Conservation (phyloP, 2,329 filamentous ascomycete species). For the Epichloe amarillans region DNA sequence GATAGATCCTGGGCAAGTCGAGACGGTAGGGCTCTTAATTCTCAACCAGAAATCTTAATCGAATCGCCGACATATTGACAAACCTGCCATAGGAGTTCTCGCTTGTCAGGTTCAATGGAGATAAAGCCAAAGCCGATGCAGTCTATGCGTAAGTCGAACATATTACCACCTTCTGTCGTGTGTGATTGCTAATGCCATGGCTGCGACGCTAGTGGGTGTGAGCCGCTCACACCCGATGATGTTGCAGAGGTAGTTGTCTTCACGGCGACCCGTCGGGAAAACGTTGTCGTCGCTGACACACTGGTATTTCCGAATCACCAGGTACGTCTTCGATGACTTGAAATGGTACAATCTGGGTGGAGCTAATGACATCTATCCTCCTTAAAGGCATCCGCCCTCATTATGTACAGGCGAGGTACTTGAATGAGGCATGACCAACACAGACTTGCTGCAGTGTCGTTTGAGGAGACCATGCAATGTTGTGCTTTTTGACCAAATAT, state of each 20-base stretch:
- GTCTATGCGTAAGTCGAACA: slow-evolving; percentile 58
- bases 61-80: background rate
- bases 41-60: background rate
- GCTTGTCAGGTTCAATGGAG: slow-evolving; percentile 74
- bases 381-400: slow-evolving; percentile 19
- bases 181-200: background rate
- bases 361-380: background rate
- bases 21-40: slow-evolving; percentile 44
- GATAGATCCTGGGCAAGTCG: slow-evolving; percentile 83
- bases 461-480: background rate
- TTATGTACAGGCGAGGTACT: slow-evolving; percentile 16
- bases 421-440: background rate
- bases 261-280: slow-evolving; percentile 68
- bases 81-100: slow-evolving; percentile 55
- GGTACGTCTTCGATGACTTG: slow-evolving; percentile 30
- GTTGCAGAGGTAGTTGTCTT: slow-evolving; percentile 89
- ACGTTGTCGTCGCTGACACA: slow-evolving; percentile 81
- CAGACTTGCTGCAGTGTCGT: background rate
- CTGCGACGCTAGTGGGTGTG: slow-evolving; percentile 42
- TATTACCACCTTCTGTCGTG: background rate
- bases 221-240: slow-evolving; percentile 78
- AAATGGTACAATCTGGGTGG: background rate
- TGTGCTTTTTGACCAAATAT: background rate
- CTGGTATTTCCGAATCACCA: slow-evolving; percentile 83
- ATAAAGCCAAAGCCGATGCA: slow-evolving; percentile 78